Evolutionary conservation across 768 basidiomycete species (phyloP), one percentile per base, ranked within the genome.

Genomic region (Panaeolus cyanescens): DNA sequence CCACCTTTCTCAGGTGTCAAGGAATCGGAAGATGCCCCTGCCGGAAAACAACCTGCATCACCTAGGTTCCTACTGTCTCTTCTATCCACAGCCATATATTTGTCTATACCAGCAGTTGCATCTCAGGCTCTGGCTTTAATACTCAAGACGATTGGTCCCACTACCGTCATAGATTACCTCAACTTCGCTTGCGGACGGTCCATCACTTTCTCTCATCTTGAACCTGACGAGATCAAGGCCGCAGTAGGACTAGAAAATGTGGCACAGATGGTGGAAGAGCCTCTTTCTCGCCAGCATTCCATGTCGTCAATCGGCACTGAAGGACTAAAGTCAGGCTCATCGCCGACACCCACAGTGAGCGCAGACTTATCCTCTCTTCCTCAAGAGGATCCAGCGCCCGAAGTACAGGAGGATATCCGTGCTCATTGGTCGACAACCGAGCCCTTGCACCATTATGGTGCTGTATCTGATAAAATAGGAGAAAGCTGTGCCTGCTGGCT

Each of bases 401-500:
- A 67, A 22, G 67, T 64, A 1, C 63, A 66, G n/a, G 64, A 68
- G 4, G 22, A 34, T 32, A 8, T 64, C 71, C 19, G 68, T 61
- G 20, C 65, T 68, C 2, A 50, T 53, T 32, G 63, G 61, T 34
- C 17, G 6, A 30, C 56, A 25, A 62, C 50, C 37, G 70, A 70
- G 13, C 80, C 82, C 1, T 77, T 76, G 33, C 91, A 87, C 66
- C 83, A 87, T 69, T 96, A 97, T 68, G 95, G 95, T n/a, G 81
- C 85, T n/a, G 80, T 95, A 9, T 91, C 91, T 0, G 87, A 94
- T 74, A 96, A 93, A 77, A 92, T 97, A 59, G 95, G 95, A 12
- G 94, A 96, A 74, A 90, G 93, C 0, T 89, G 90, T 65, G 84
- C 85, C 2, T 93, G 91, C 72, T 98, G 95, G 94, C 79, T 97